Evolutionary conservation across 2,329 filamentous ascomycete species (phyloP), one percentile per base, ranked within the genome.

Genomic region (Shiraia bambusicola): DNA sequence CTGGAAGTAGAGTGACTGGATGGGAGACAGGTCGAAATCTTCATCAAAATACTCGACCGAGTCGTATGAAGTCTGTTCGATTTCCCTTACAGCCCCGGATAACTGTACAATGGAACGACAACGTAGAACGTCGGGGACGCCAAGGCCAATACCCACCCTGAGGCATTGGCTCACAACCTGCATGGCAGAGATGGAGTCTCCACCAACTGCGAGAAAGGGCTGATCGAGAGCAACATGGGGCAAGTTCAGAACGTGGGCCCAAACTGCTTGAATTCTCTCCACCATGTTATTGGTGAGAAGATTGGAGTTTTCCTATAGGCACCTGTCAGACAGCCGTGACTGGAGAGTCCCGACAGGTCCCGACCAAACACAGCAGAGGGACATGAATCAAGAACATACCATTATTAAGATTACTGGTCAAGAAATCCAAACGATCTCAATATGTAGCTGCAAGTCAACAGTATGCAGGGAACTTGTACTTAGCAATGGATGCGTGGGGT

Each of bases 171-270:
- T 70, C 42, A 74, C 68, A 28, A 74, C 74, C 34, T 73, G 73
- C 70, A 77, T 76, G 0, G 75, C 73, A 28, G 73, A 74, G 40
- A 76, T 76, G 0, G 73, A 76, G 41, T 77, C 74, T 37, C 74
- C 74, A 25, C 74, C 73, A 2, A 76, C 50, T 9, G 65, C 70
- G 3, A 76, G 49, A 46, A 76, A 77, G 1, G 63, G 47, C 9
- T 58, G 54, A 28, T 64, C 56, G 11, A 64, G 45, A 6, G 55
- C 27, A 26, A 66, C 53, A 43, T 61, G 52, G 1, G 58, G 49
- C 14, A 65, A 38, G 34, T 65, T 65, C 24, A 66, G 35, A 10
- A 65, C 61, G 37, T 59, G 58, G 15, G 62, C 54, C 60, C 60
- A 64, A 17, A 64, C 47, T 7, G 53, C 53, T 30, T 61, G 52